These are phyloP conservation scores for Geosmithia flava DNA, from an alignment of 2,329 filamentous ascomycete species.

Conservation along the genomic window DNA sequence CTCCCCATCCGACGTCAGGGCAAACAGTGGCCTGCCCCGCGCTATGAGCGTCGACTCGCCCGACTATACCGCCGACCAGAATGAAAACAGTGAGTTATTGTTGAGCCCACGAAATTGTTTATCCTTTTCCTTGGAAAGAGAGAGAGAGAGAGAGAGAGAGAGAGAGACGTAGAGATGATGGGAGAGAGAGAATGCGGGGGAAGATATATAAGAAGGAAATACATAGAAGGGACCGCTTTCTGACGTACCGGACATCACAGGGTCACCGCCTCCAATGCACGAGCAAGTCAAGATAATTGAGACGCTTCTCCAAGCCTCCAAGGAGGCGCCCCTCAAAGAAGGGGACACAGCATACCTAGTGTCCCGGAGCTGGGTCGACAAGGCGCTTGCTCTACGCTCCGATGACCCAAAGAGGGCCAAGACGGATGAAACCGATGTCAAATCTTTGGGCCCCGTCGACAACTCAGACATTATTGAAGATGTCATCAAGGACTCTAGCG, in stretches of 20 bases:
- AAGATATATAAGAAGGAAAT: not conserved
- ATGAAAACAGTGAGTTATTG: not conserved
- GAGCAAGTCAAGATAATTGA: constrained; percentile 65
- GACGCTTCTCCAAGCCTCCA: constrained; percentile 40
- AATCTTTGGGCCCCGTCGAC: constrained; percentile 65
- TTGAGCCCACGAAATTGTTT: not conserved
- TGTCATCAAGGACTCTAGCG: constrained; percentile 35
- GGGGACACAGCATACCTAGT: constrained; percentile 68
- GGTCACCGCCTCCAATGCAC: constrained; percentile 21
- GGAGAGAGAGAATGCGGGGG: not conserved
- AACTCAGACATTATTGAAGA: constrained; percentile 71
- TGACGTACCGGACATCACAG: constrained; percentile 6
- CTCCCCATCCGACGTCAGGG: constrained; percentile 1
- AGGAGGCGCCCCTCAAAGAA: constrained; percentile 46
- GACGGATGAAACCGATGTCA: constrained; percentile 41
- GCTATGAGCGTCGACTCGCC: constrained; percentile 28
- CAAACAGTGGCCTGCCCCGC: constrained; percentile 14
- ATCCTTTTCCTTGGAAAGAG: not conserved
- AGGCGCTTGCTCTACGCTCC: constrained; percentile 54
- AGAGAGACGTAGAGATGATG: not conserved
- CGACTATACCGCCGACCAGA: constrained; percentile 7
- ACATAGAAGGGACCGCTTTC: not conserved
- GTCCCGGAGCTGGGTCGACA: constrained; percentile 66
- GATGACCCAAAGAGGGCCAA: constrained; percentile 38
- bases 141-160: too few relatives aligned